Evolutionary conservation across 306 rosid species (phyloP).

Genomic region (Lathyrus sativus): DNA sequence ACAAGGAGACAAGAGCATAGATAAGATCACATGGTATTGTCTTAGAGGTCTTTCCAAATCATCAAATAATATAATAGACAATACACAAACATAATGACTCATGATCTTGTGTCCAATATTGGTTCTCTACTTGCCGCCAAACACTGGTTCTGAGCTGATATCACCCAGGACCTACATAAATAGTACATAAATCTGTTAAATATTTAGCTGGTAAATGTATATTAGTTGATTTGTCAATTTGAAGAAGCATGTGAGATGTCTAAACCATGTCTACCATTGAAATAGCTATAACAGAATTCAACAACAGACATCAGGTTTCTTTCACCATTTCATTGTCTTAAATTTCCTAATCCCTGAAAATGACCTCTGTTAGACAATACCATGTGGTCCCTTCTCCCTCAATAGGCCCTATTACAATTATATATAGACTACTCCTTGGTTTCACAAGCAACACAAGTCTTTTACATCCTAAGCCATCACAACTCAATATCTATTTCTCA

Average conservation of each 20-base stretch:
- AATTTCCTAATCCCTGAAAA: slow-evolving; percentile 21
- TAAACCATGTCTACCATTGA: slow-evolving; percentile 30
- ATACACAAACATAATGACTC: no score
- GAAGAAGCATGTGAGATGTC: slow-evolving; percentile 29
- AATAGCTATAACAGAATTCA: slow-evolving; percentile 12
- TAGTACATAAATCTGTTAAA: no score
- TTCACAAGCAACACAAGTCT: slow-evolving; percentile 24
- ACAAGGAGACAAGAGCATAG: no score
- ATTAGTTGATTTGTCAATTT: background rate
- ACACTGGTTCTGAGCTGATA: no score
- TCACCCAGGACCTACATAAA: no score
- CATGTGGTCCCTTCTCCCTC: slow-evolving; percentile 31
- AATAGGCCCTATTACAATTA: slow-evolving; percentile 18
- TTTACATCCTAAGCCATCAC: slow-evolving; percentile 13
- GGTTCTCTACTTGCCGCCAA: no score
- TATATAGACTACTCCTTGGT: slow-evolving; percentile 30
- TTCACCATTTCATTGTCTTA: no score
- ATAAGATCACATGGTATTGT: no score
- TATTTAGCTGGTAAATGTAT: no score
- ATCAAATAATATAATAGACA: no score
- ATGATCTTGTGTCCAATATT: no score
- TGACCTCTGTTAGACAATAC: slow-evolving; percentile 29
- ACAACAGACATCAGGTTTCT: slow-evolving; percentile 4
- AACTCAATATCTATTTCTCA: slow-evolving; percentile 22
- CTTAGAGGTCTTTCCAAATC: no score